Conservation (phyloP, 495 filamentous ascomycete genomes). For the Entonaema liquescens region DNA sequence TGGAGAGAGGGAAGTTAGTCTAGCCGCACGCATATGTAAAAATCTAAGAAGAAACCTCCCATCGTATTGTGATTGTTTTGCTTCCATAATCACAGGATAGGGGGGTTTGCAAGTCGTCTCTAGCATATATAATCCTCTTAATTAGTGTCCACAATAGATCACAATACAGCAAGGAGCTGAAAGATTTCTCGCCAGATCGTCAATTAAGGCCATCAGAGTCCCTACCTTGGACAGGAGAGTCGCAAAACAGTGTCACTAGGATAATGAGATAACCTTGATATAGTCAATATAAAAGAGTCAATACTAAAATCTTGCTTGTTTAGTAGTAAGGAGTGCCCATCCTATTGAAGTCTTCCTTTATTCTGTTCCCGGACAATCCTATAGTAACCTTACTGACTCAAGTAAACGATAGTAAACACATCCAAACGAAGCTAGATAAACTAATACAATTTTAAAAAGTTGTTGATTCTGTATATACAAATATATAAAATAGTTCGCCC, state of each 20-base stretch:
- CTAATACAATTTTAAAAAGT: too few species aligned
- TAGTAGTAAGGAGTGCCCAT: neutral
- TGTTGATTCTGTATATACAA: too few species aligned
- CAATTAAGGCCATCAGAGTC: neutral
- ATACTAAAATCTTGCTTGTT: neutral
- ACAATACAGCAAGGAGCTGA: neutral
- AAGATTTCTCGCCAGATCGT: neutral
- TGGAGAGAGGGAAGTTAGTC: neutral
- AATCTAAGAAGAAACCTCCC: neutral
- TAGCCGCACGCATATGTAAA: constrained; percentile 1
- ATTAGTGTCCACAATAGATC: neutral
- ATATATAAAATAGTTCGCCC: too few species aligned
- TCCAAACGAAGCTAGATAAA: too few species aligned
- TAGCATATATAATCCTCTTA: neutral
- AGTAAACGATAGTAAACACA: neutral
- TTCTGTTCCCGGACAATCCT: neutral
- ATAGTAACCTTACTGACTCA: neutral
- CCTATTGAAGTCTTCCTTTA: neutral
- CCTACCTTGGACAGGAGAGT: neutral
- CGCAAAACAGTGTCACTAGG: neutral
- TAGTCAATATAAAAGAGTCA: neutral
- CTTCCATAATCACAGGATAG: too few species aligned
- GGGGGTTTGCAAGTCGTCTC: neutral
- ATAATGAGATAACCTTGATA: neutral
- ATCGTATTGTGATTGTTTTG: neutral